Evolutionary conservation across 1,139 yeast genomes (phyloP), one percentile per base, ranked within the genome.

Genomic region (Diutina catenulata): DNA sequence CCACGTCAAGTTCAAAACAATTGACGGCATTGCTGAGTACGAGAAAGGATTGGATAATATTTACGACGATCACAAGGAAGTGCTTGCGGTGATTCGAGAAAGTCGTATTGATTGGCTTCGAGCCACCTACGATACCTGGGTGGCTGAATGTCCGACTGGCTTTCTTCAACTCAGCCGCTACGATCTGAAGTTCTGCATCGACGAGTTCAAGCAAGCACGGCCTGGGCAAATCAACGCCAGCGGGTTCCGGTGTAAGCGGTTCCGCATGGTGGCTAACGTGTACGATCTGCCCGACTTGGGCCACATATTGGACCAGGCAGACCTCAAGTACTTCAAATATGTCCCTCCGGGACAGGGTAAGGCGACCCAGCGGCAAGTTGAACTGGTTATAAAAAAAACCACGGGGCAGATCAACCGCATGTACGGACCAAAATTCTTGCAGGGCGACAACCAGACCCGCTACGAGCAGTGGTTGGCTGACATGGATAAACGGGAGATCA

Each of bases 71-170:
- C 33, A 42, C 4, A 41, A 40, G 11, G 40, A 36, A 1, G 47
- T 57, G 1, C 45, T 46, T 31, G 25, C 36, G 4, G 45, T 45
- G 3, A 41, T 63, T 25, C 28, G 36, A 1, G 26, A 42, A 1
- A 48, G 55, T 32, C 28, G 28, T 1, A 38, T 52, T 1, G 20
- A 38, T 6, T 64, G 69, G 69, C 39, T 59, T 1, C 41, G 64
- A 19, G 46, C 63, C 9, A 60, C 53, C 32, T 52, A 49, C 37
- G 50, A 55, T 39, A 35, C 49, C 1, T 65, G 71, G 72, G 70
- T 18, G 18, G 19, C 13, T 13, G 29, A 14, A 5, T 5, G 8
- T 5, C 13, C 15, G 6, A 14, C 15, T 14, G 13, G 15, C 19
- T 4, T 15, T 5, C 29, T 27, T 27, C 10, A 27, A 5, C 13